Conservation (phyloP, 106 monocot species). For the Platanthera zijinensis region DNA sequence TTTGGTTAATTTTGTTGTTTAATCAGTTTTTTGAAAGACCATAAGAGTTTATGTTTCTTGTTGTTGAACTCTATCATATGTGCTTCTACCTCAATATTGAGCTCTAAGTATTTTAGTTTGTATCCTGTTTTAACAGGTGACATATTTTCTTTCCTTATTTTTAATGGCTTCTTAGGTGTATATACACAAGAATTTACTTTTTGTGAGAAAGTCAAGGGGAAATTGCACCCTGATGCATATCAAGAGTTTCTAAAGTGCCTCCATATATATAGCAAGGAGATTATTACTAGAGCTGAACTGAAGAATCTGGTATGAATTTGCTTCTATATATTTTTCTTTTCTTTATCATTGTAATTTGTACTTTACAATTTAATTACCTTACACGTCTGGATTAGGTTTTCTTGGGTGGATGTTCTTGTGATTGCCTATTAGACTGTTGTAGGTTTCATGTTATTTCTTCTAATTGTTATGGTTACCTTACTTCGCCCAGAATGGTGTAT, state of each 20-base stretch:
- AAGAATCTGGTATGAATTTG: slow-evolving; percentile 55
- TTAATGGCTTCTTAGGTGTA: slow-evolving; percentile 33
- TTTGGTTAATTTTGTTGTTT: neutral
- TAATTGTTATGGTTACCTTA: neutral
- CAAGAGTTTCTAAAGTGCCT: slow-evolving; percentile 98
- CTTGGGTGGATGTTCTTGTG: neutral
- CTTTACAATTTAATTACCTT: neutral
- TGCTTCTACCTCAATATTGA: neutral
- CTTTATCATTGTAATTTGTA: too few relatives aligned
- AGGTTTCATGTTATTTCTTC: neutral
- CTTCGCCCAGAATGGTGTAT: neutral
- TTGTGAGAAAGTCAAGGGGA: slow-evolving; percentile 93
- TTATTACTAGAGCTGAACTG: slow-evolving; percentile 75
- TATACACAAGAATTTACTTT: slow-evolving; percentile 74
- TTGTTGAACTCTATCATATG: too few relatives aligned
- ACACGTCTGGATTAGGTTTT: neutral
- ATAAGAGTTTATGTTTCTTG: too few relatives aligned
- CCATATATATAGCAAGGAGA: slow-evolving; percentile 84
- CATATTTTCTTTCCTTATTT: neutral
- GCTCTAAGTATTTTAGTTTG: neutral
- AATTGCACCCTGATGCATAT: slow-evolving; percentile 63
- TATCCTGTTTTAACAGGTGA: neutral
- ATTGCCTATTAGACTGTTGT: neutral
- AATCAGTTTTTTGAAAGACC: neutral
- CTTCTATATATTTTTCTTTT: neutral